Conservation (phyloP, 2,329 filamentous ascomycete genomes). For the Polychaeton citri region DNA sequence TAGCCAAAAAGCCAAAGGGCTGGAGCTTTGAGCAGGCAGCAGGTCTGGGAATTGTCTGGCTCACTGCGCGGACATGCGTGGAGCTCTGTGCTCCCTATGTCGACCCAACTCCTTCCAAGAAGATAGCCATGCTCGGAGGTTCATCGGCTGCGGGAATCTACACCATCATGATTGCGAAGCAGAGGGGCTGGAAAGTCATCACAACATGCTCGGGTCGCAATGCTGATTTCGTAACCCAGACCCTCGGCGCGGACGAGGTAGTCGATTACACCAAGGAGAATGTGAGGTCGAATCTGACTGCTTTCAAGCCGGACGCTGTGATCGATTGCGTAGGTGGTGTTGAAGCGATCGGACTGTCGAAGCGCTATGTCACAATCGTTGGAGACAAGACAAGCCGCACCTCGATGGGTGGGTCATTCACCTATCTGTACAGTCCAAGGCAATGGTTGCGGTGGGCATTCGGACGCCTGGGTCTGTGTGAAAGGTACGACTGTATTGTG, state of each 20-base stretch:
- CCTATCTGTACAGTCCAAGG: constrained; percentile 11
- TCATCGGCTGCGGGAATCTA: constrained; percentile 21
- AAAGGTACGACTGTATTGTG: constrained; percentile 28
- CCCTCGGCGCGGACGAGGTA: constrained; percentile 49
- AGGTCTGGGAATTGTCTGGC: constrained; percentile 18
- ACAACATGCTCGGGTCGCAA: constrained; percentile 47
- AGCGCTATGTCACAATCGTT: constrained; percentile 37
- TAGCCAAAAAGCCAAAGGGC: constrained; percentile 15
- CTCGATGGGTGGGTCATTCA: constrained; percentile 20
- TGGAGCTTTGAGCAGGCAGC: constrained; percentile 21
- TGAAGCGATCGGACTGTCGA: constrained; percentile 20
- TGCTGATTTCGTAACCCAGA: constrained; percentile 38
- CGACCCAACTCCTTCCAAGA: constrained; percentile 11
- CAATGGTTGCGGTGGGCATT: constrained; percentile 19
- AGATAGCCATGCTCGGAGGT: constrained; percentile 19
- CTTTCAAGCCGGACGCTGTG: constrained; percentile 38
- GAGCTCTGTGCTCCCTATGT: constrained; percentile 15
- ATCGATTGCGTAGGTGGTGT: constrained; percentile 46
- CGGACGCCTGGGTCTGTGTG: constrained; percentile 25
- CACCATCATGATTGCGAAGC: constrained; percentile 18
- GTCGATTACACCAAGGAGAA: constrained; percentile 45
- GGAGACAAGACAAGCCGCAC: constrained; percentile 22
- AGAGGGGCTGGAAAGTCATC: constrained; percentile 20
- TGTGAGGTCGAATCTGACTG: constrained; percentile 36
- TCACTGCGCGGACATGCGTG: constrained; percentile 20